phyloP scores from a whole-genome alignment of 768 basidiomycete species.

The Mycena floridula region DNA sequence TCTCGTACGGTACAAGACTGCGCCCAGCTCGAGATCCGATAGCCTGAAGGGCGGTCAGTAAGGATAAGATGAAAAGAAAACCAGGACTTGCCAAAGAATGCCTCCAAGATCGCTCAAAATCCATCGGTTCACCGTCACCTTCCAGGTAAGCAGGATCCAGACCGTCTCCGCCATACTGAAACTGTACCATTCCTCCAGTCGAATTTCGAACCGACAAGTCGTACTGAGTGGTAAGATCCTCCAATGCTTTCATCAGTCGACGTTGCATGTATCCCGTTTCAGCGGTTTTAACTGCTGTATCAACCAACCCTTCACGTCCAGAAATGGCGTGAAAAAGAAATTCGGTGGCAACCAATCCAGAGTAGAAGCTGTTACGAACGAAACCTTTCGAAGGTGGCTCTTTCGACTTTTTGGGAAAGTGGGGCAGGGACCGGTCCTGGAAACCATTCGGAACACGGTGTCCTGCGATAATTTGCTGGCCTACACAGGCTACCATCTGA shows the following conservation, averaged over 20 bases:
- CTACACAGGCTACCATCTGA: slow-evolving; percentile 99
- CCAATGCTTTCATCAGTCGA: slow-evolving; percentile 97
- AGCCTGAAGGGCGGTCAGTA: slow-evolving; percentile 38
- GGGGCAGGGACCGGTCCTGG: slow-evolving; percentile 97
- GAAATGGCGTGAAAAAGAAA: slow-evolving; percentile 99
- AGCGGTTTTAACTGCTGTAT: slow-evolving; percentile 99
- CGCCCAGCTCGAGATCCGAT: slow-evolving; percentile 52
- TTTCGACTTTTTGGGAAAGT: slow-evolving; percentile 95
- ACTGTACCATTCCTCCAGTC: slow-evolving; percentile 92
- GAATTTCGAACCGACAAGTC: slow-evolving; percentile 95
- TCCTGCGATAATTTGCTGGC: slow-evolving; percentile 97
- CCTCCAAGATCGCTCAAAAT: slow-evolving; percentile 80
- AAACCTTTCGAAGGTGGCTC: slow-evolving; percentile 98
- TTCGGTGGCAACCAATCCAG: slow-evolving; percentile 87
- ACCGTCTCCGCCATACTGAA: slow-evolving; percentile 94
- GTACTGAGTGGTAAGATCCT: slow-evolving; percentile 95
- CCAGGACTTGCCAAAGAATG: slow-evolving; percentile 62
- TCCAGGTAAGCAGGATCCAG: slow-evolving; percentile 95
- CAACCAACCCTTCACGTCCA: slow-evolving; percentile 96
- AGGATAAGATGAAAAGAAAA: neutral
- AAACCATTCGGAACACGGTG: slow-evolving; percentile 98
- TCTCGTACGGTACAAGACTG: slow-evolving; percentile 81
- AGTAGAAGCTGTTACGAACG: slow-evolving; percentile 95
- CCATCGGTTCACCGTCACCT: slow-evolving; percentile 91
- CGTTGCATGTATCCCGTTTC: slow-evolving; percentile 99